Conservation (phyloP, 1,139 yeast species). For the Geotrichum reessii region DNA sequence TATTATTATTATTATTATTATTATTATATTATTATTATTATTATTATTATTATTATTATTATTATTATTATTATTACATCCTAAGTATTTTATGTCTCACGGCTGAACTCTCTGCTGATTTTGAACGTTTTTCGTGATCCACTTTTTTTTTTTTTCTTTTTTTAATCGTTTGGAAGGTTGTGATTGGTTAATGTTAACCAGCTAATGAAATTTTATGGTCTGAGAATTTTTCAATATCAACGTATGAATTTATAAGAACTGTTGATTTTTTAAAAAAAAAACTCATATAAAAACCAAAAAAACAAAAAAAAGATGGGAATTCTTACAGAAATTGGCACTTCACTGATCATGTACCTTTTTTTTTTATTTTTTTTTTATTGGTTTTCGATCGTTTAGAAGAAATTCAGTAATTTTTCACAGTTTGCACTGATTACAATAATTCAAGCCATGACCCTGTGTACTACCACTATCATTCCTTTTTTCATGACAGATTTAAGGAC, state of each 20-base stretch:
- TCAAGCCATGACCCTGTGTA: not conserved
- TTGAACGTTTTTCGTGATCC: slow-evolving; percentile 20
- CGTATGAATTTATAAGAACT: not conserved
- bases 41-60: too few species aligned
- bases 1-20: too few species aligned
- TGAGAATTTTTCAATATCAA: not conserved
- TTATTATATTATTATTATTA: too few species aligned
- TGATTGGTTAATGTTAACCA: not conserved
- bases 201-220: not conserved
- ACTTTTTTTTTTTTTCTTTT: not conserved
- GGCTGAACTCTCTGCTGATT: slow-evolving; percentile 22
- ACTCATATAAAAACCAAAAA: not conserved
- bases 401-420: not conserved
- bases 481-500: not conserved
- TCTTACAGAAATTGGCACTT: not conserved
- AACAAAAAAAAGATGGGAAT: not conserved
- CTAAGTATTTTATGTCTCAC: too few species aligned
- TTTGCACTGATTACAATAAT: not conserved
- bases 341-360: not conserved
- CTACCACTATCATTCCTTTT: not conserved
- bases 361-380: too few species aligned
- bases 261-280: too few species aligned
- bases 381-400: not conserved
- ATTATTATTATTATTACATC: too few species aligned
- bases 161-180: not conserved